Conservation (phyloP, 169 alveolate genomes). For the Nephromyces sp. region DNA sequence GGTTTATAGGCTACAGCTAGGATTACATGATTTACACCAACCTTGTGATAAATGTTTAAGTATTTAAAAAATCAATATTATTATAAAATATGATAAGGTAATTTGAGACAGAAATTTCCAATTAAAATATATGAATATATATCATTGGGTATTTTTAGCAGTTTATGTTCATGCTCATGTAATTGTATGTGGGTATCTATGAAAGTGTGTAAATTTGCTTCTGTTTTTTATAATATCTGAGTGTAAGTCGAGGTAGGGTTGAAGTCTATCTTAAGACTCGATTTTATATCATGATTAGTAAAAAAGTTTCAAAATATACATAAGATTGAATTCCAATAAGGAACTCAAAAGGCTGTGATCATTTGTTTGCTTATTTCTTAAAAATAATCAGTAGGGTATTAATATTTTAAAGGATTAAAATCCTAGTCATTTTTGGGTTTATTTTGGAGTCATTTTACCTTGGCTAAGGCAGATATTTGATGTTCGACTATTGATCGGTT, state of each 20-base stretch:
- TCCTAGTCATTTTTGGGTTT: background rate
- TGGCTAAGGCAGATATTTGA: slow-evolving; percentile 52
- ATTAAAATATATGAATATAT: background rate
- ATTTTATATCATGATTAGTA: background rate
- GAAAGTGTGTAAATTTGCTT: no score
- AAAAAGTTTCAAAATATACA: background rate
- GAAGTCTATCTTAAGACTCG: no score
- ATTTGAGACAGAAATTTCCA: background rate
- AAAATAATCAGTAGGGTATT: background rate
- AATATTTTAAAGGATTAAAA: background rate
- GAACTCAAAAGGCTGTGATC: background rate
- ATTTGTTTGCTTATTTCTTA: background rate
- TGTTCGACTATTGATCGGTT: slow-evolving; percentile 86
- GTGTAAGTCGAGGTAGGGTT: no score
- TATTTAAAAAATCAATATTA: no score
- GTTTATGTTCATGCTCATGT: no score
- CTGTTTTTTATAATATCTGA: no score
- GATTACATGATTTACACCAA: slow-evolving; percentile 48
- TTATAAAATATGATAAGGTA: background rate
- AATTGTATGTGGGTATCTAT: no score
- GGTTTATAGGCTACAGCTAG: slow-evolving; percentile 79
- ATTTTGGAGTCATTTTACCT: slow-evolving; percentile 23
- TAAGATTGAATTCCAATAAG: background rate
- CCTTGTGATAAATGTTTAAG: no score
- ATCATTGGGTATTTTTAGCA: background rate